Percentiles rank a stretch among this genome's conserved stretches.
Conservation (phyloP, 306 rosid species). For the Cucurbita pepo region DNA sequence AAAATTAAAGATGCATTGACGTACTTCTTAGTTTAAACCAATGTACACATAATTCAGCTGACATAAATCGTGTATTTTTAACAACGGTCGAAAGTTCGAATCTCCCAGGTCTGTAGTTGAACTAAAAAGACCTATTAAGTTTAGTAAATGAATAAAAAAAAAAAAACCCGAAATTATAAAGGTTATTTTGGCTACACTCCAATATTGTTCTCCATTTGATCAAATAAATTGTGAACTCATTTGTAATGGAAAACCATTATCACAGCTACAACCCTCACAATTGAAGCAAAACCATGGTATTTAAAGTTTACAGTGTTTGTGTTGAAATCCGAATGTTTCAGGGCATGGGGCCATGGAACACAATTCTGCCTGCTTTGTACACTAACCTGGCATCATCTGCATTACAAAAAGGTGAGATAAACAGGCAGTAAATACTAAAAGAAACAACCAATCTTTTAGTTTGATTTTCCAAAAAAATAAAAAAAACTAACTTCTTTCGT, state of each 20-base stretch:
- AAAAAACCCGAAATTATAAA: no score
- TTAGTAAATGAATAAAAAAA: no score
- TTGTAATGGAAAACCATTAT: neutral
- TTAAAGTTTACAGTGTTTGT: neutral
- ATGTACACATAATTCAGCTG: fast-evolving
- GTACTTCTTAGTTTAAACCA: no score
- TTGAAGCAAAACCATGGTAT: neutral
- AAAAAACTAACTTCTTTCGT: neutral
- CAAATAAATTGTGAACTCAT: neutral
- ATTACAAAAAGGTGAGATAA: neutral
- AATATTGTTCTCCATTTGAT: neutral
- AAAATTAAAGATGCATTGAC: no score
- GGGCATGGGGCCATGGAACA: slow-evolving; percentile 14
- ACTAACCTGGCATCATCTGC: slow-evolving; percentile 26
- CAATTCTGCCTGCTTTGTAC: slow-evolving; percentile 16
- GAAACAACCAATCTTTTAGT: neutral
- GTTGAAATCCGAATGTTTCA: neutral
- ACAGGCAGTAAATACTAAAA: neutral
- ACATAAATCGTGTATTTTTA: no score
- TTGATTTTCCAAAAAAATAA: no score
- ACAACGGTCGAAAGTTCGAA: no score
- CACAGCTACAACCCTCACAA: neutral
- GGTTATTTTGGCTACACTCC: no score
- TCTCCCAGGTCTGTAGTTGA: fast-evolving
- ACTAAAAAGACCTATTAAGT: no score